Evolutionary conservation across 345 rosid species (phyloP).

Genomic region (Gossypium anomalum): DNA sequence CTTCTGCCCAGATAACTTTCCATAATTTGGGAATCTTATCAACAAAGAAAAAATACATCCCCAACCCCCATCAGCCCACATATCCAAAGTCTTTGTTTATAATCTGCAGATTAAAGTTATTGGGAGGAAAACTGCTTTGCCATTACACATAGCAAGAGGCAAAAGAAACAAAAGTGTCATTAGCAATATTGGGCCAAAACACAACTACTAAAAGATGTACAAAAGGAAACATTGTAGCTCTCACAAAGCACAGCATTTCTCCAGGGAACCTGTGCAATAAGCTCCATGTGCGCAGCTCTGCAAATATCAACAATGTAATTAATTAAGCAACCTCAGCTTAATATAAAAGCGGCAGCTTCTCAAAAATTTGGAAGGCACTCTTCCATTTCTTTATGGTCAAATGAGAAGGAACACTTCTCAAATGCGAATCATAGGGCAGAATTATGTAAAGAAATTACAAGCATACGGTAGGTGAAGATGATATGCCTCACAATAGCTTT

Average conservation of each 20-base stretch:
- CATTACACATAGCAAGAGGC: neutral
- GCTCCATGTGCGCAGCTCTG: too few species aligned
- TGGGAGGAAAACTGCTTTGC: neutral
- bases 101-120: neutral
- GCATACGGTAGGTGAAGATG: neutral
- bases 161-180: neutral
- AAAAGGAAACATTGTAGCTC: neutral
- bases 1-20: neutral
- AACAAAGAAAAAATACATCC: neutral
- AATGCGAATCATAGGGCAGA: neutral
- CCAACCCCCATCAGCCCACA: neutral
- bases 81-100: neutral
- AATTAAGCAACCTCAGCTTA: too few species aligned
- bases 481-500: neutral
- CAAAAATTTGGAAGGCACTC: neutral
- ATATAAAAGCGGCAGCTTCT: too few species aligned
- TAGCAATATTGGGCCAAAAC: neutral
- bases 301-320: too few species aligned
- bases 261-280: too few species aligned
- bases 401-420: neutral
- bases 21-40: neutral
- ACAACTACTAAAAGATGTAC: neutral
- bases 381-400: neutral
- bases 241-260: too few species aligned
- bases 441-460: neutral